Evolutionary conservation across 2,329 filamentous ascomycete genomes (phyloP).

Genomic region (Lasiodiplodia sp.): DNA sequence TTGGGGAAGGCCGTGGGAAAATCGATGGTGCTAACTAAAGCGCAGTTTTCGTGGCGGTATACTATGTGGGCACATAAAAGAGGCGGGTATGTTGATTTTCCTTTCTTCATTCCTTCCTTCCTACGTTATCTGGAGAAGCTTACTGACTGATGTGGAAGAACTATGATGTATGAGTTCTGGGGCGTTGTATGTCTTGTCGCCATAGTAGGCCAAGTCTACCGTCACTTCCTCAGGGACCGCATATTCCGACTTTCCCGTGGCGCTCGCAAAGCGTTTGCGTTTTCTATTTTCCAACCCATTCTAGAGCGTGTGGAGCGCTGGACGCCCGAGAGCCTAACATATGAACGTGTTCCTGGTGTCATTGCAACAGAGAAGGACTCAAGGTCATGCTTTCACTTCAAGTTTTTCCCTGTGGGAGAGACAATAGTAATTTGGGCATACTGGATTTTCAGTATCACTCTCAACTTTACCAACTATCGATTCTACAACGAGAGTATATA

Average conservation of each 20-base stretch:
- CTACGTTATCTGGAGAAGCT: too few relatives aligned
- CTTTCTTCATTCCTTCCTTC: background rate
- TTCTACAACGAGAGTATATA: conserved; percentile 22
- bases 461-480: conserved; percentile 16
- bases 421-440: conserved; percentile 10
- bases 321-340: conserved; percentile 5
- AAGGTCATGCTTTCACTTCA: conserved; percentile 14
- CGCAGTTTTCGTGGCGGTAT: conserved; percentile 18
- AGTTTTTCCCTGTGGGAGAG: conserved; percentile 10
- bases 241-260: background rate
- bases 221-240: conserved; percentile 10
- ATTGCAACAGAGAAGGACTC: conserved; percentile 19
- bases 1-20: background rate
- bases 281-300: background rate
- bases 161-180: conserved; percentile 13
- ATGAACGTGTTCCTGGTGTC: conserved; percentile 3
- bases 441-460: conserved; percentile 10
- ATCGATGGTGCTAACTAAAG: background rate
- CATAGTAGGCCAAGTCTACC: conserved; percentile 5
- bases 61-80: conserved; percentile 22
- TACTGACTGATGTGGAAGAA: background rate
- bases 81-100: background rate
- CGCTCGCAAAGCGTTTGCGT: background rate
- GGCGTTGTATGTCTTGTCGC: background rate
- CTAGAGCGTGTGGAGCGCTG: conserved; percentile 5